Conservation (phyloP, 345 rosid genomes). For the Leavenworthia alabamica region DNA sequence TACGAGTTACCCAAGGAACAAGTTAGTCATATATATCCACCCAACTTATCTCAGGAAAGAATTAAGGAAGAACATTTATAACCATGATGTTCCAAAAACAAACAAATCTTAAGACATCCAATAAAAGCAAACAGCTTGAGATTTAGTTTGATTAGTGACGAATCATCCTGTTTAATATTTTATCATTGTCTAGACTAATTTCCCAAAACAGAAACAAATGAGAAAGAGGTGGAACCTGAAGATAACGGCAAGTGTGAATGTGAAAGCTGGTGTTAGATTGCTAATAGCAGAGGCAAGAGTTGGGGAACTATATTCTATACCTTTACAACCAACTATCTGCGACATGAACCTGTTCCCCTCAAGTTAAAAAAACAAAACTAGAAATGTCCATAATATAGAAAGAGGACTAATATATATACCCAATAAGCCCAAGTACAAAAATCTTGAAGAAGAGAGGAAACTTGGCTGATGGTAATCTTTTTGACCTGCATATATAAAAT, state of each 20-base stretch:
- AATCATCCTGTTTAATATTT: background rate
- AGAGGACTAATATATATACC: background rate
- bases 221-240: constrained; percentile 18
- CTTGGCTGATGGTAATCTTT: constrained; percentile 15
- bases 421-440: constrained; percentile 18
- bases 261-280: constrained; percentile 25
- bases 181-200: background rate
- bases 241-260: constrained; percentile 25
- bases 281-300: constrained; percentile 23
- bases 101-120: background rate
- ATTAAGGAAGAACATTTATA: background rate
- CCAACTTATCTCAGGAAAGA: background rate
- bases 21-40: too few relatives aligned
- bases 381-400: background rate
- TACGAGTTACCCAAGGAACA: background rate
- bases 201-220: background rate
- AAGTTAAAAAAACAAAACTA: background rate
- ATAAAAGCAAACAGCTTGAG: background rate
- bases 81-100: background rate
- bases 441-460: constrained; percentile 26
- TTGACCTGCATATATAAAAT: background rate
- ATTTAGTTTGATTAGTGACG: background rate
- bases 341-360: constrained; percentile 18
- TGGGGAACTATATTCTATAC: constrained; percentile 27
- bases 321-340: constrained; percentile 14